Evolutionary conservation across 2,329 filamentous ascomycete species (phyloP), one percentile per base, ranked within the genome.

Genomic region (Graphilbum fragrans): DNA sequence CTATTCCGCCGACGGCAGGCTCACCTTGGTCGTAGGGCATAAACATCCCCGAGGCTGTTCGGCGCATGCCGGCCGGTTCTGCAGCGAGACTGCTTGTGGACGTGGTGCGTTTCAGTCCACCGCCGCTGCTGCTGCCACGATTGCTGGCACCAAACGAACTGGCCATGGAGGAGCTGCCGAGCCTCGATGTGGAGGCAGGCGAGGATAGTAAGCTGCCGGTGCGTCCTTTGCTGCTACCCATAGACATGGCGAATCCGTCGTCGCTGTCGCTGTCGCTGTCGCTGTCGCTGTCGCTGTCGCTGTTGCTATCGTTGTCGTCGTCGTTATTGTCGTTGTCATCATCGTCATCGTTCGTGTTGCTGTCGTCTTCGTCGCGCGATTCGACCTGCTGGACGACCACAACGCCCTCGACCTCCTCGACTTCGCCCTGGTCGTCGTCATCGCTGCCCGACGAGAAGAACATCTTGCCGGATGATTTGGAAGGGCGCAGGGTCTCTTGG

Each of bases 11-110:
- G 38, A 61, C 68, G 37, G 59, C 69, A 56, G 60, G 66, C 49
- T 86, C 83, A 45, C 77, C 77, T 51, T 87, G 82, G 51, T 87
- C 83, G 51, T 80, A 82, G 8, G 86, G 85, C 82, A 93, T 88
- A 53, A 94, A 82, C 85, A 94, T 93, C 50, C 86, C 87, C 32
- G 86, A 92, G 39, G 78, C 69, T 18, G 86, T 93, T 50, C 87
- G 73, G 47, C 81, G 77, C 67, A 93, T 80, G 40, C 80, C 79
- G 17, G 61, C 65, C 35, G 69, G 64, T 45, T 74, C 69, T 18
- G 63, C 65, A n/a, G 55, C 58, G n/a, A 74, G 58, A 46, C 64
- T 69, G 53, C 58, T 58, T 33, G 65, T 59, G 20, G 72, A 72
- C n/a, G 62, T 53, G 18, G 70, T 66, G 43, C 68, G 64, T 31